Conservation (phyloP, 2,329 filamentous ascomycete genomes). For the Fusarium siculi region DNA sequence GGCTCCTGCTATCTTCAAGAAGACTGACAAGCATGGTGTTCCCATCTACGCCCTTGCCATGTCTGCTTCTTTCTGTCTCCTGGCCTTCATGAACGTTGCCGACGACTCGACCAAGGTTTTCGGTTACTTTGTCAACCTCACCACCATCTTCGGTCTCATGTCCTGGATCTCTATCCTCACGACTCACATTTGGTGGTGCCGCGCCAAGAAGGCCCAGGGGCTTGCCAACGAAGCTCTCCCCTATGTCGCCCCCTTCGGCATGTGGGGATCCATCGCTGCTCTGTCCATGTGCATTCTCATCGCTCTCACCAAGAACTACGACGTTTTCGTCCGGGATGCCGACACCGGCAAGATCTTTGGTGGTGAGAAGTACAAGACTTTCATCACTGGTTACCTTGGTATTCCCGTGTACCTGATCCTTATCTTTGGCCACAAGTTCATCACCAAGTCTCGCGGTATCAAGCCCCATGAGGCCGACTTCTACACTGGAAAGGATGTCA, state of each 20-base stretch:
- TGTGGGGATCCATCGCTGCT: conserved; percentile 73
- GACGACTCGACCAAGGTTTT: conserved; percentile 68
- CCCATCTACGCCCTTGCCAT: conserved; percentile 73
- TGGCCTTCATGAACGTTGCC: conserved; percentile 75
- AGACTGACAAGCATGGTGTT: conserved; percentile 76
- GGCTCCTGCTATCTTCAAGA: conserved; percentile 77
- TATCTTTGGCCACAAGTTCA: conserved; percentile 74
- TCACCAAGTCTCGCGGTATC: conserved; percentile 64
- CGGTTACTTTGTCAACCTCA: conserved; percentile 73
- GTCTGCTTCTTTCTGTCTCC: conserved; percentile 70
- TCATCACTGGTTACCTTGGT: conserved; percentile 80
- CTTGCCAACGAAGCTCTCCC: conserved; percentile 66
- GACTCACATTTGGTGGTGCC: conserved; percentile 74
- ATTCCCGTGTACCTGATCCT: conserved; percentile 79
- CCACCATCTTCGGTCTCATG: conserved; percentile 73
- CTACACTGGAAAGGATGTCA: conserved; percentile 76
- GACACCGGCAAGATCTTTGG: conserved; percentile 44
- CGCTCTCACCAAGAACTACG: conserved; percentile 84
- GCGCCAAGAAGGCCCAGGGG: conserved; percentile 69
- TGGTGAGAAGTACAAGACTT: conserved; percentile 77
- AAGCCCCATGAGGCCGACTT: conserved; percentile 72
- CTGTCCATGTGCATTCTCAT: conserved; percentile 78
- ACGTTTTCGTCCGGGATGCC: conserved; percentile 69
- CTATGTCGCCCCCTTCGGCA: conserved; percentile 78
- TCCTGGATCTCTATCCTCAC: conserved; percentile 76